phyloP scores from a whole-genome alignment of 2,329 filamentous ascomycete genomes.

The Raffaelea ambrosiae region DNA sequence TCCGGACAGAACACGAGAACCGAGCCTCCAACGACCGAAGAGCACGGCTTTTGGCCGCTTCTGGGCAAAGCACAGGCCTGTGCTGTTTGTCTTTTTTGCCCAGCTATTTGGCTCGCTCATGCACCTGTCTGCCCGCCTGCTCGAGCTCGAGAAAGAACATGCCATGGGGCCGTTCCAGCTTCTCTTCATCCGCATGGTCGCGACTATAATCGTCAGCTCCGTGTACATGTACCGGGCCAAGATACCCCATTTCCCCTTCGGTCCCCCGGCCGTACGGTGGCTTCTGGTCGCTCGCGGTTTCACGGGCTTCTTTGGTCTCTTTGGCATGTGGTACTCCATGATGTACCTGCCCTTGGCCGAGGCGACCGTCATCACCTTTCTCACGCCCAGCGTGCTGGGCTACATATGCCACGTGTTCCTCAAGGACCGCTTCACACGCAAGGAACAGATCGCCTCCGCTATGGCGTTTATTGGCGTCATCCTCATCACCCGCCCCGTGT shows the following conservation, averaged over 20 bases:
- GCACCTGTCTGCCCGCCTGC: constrained; percentile 70
- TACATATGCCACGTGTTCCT: constrained; percentile 70
- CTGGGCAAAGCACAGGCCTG: constrained; percentile 62
- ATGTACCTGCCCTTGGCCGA: constrained; percentile 79
- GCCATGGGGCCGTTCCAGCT: constrained; percentile 79
- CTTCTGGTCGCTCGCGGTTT: constrained; percentile 44
- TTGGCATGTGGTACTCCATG: constrained; percentile 59
- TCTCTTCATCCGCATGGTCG: constrained; percentile 68
- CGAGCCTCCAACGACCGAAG: not conserved
- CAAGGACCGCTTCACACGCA: constrained; percentile 68
- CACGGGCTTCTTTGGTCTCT: constrained; percentile 56
- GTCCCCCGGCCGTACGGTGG: constrained; percentile 54
- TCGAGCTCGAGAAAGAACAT: constrained; percentile 59
- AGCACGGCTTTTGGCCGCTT: constrained; percentile 18
- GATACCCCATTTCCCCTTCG: constrained; percentile 63
- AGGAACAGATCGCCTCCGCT: constrained; percentile 67
- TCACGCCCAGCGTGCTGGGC: constrained; percentile 69
- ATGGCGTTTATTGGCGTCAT: constrained; percentile 73
- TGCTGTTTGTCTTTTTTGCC: constrained; percentile 62
- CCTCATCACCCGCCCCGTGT: constrained; percentile 65
- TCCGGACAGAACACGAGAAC: too few species aligned
- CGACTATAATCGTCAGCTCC: constrained; percentile 60
- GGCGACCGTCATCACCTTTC: constrained; percentile 82
- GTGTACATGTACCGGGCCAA: constrained; percentile 65
- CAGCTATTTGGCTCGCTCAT: constrained; percentile 79